phyloP scores from a whole-genome alignment of 108 stramenopile species.

The Phaeodactylum tricornutum region DNA sequence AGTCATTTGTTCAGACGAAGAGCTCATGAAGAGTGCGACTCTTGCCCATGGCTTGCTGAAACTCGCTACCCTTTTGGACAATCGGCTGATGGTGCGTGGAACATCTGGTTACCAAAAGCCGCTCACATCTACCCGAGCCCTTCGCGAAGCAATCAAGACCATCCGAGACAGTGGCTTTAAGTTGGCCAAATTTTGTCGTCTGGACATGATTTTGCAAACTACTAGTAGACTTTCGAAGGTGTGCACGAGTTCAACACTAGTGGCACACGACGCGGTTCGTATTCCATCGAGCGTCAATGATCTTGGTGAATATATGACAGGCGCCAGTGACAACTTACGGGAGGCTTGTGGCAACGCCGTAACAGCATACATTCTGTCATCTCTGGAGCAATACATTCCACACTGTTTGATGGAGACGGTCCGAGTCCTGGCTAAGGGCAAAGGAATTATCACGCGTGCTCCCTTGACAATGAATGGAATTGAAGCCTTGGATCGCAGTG shows the following conservation, averaged over 20 bases:
- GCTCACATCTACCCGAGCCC: constrained; percentile 46
- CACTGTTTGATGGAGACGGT: constrained; percentile 72
- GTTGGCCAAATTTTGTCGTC: constrained; percentile 78
- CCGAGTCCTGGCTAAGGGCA: constrained; percentile 59
- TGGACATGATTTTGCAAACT: constrained; percentile 69
- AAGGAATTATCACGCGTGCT: constrained; percentile 42
- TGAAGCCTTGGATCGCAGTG: constrained; percentile 70
- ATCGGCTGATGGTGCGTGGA: constrained; percentile 47
- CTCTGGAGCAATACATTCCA: constrained; percentile 80
- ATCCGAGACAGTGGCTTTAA: constrained; percentile 63
- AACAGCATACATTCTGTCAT: constrained; percentile 73
- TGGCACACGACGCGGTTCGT: constrained; percentile 72
- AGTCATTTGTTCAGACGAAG: constrained; percentile 62
- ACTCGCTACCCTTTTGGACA: constrained; percentile 63
- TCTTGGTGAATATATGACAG: constrained; percentile 74
- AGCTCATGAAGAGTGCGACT: constrained; percentile 63
- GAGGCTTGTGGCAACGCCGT: constrained; percentile 82
- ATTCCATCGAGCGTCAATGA: constrained; percentile 81
- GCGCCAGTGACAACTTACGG: constrained; percentile 67
- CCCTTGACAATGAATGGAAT: constrained; percentile 75
- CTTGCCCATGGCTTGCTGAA: constrained; percentile 68
- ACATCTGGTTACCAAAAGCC: constrained; percentile 42
- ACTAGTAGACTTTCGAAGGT: constrained; percentile 70
- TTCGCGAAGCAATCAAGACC: constrained; percentile 73
- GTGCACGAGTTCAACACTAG: constrained; percentile 67